Base-by-base conservation (phyloP, 2,329 filamentous ascomycete species). In the Nigrospora oryzae region DNA sequence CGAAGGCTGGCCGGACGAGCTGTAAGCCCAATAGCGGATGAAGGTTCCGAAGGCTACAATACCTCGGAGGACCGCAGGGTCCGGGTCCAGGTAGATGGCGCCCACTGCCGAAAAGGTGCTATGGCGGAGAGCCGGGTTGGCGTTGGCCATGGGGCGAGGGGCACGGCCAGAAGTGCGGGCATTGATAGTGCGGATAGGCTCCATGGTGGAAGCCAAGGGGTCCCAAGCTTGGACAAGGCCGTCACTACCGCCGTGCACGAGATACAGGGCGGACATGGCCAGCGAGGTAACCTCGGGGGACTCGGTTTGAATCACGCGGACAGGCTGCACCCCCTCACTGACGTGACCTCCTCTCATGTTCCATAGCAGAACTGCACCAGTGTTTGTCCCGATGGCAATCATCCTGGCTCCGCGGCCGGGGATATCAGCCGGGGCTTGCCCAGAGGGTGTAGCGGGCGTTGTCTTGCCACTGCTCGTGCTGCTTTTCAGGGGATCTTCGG, bases 191-290 rank as follows among this genome's bases (percentile, higher is more conserved):
- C 89, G 81, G 42, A 97, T 77, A 0, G 93, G 88, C 16, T 84
- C 81, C 15, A 75, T 65, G 0, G 77, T 85, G 2, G 91, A 97
- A 1, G 84, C 88, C 39, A 98, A 70, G n/a, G 86, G 87, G 67
- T 98, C 93, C 93, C 93, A 98, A 6, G 89, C 87, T 63, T 97
- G 93, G 5, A 95, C 91, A 3, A 97, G 77, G 1, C 93, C 91
- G 64, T 98, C 93, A 53, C 86, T 95, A 23, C 93, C 93, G 41
- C 93, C 93, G 61, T 95, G 88, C 7, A 97, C 86, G 14, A 98
- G 67, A 59, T 95, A 94, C 14, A 98, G 70, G 2, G 89, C 86
- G 1, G 89, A 89, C 39, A 95, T 63, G 6, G 85, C 93, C 14
- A 98, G 65, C 49, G 83, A 88, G 0, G 89, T 87, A 15, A 97